A percentile compares a stretch with the other conserved stretches of the same genome.
These are phyloP conservation scores for Fraxinus greggii DNA, from an alignment of 305 asterid genomes.

Conservation along the genomic window DNA sequence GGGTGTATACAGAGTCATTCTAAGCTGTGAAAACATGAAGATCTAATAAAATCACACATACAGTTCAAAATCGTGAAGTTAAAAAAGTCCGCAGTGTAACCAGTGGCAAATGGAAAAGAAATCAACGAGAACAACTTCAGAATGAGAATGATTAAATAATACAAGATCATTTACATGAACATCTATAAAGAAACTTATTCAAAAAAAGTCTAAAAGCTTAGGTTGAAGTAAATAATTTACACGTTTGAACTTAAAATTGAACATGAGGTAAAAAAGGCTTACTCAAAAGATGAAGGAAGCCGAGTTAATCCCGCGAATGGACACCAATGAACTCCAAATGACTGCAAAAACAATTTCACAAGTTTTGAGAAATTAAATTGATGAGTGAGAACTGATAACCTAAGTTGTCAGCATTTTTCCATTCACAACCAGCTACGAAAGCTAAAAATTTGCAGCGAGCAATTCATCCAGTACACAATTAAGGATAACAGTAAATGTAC, in stretches of 20 bases:
- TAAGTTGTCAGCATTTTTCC: background rate
- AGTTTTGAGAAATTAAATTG: slow-evolving; percentile 13
- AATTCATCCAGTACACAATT: background rate
- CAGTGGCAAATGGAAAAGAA: background rate
- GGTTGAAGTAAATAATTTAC: background rate
- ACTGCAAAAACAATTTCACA: slow-evolving; percentile 47
- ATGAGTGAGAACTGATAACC: background rate
- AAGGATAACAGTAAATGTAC: background rate
- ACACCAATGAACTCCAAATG: slow-evolving; percentile 80
- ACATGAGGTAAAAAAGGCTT: slow-evolving; percentile 30
- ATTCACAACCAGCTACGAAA: background rate
- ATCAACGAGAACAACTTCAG: background rate
- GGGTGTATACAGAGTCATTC: background rate
- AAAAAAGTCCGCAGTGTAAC: background rate
- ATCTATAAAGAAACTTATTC: background rate
- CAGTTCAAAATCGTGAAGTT: background rate
- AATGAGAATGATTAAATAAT: background rate
- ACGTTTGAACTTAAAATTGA: background rate
- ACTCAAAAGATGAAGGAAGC: slow-evolving; percentile 68
- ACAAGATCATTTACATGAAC: background rate
- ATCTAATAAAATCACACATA: background rate
- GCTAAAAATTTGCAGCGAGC: background rate
- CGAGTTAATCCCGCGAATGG: slow-evolving; percentile 61
- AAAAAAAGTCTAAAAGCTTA: too few relatives aligned
- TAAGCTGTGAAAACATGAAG: background rate